Conservation (phyloP, 2,329 filamentous ascomycete genomes). For the Cordyceps javanica region DNA sequence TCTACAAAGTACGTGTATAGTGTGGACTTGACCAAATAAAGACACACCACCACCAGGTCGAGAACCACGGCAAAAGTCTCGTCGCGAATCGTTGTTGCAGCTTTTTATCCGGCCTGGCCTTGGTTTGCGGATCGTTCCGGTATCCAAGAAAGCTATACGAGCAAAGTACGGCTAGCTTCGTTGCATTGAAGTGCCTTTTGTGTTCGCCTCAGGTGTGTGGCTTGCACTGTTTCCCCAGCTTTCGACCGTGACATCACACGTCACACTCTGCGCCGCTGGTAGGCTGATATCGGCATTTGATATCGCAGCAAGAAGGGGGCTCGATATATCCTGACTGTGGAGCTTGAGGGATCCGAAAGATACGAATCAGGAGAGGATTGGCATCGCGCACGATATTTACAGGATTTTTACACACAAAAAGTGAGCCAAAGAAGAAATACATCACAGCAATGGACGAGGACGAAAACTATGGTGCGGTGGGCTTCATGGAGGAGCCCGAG, state of each 20-base stretch:
- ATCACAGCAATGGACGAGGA: conserved; percentile 18
- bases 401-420: too few relatives aligned
- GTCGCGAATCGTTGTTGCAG: not conserved
- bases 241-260: not conserved
- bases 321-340: not conserved
- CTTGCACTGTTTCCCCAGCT: not conserved
- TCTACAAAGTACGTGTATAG: not conserved
- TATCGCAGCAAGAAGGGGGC: not conserved
- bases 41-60: not conserved
- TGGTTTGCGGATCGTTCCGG: not conserved
- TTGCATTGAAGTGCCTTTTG: not conserved
- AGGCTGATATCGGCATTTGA: not conserved
- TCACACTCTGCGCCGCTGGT: not conserved
- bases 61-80: not conserved
- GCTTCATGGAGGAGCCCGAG: conserved; percentile 73
- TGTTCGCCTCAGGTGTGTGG: not conserved
- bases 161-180: not conserved
- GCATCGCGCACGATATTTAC: too few relatives aligned
- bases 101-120: not conserved
- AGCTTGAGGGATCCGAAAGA: not conserved
- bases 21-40: too few relatives aligned
- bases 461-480: conserved; percentile 32
- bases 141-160: not conserved
- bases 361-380: not conserved
- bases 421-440: not conserved